A percentile compares a stretch with the other conserved stretches of the same genome.
These are phyloP conservation scores for Magnusiomyces magnusii DNA, from an alignment of 1,139 yeast genomes.

Conservation along the genomic window DNA sequence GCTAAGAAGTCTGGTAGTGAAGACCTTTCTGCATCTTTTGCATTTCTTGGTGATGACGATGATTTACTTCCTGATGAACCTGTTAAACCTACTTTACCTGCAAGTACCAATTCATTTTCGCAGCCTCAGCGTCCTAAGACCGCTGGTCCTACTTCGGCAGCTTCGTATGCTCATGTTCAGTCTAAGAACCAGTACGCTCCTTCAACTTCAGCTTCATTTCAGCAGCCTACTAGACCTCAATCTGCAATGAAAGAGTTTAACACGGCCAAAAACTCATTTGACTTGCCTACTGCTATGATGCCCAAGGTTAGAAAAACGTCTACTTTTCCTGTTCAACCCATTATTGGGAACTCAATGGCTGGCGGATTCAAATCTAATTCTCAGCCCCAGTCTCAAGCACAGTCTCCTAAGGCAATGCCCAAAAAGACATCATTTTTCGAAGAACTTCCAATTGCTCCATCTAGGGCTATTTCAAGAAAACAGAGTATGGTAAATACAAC, in stretches of 20 bases:
- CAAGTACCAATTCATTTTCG: slow-evolving; percentile 10
- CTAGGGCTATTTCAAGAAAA: slow-evolving; percentile 20
- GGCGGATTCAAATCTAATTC: background rate
- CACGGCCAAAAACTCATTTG: slow-evolving; percentile 40
- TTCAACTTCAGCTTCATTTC: slow-evolving; percentile 1
- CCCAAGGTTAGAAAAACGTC: slow-evolving; percentile 16
- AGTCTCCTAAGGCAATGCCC: slow-evolving; percentile 11
- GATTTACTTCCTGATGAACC: slow-evolving; percentile 34
- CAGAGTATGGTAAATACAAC: slow-evolving; percentile 14
- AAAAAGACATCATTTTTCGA: slow-evolving; percentile 44
- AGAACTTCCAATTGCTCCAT: slow-evolving; percentile 41
- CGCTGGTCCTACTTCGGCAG: slow-evolving; percentile 11
- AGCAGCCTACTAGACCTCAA: slow-evolving; percentile 11
- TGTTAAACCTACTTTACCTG: too few species aligned
- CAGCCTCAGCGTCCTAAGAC: slow-evolving; percentile 6
- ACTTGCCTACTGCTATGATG: slow-evolving; percentile 61
- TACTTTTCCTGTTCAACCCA: slow-evolving; percentile 8
- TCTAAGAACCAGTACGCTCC: background rate
- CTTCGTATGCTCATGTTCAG: background rate
- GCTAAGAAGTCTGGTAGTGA: slow-evolving; percentile 2
- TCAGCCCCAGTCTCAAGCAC: slow-evolving; percentile 1
- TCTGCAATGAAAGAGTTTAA: slow-evolving; percentile 16
- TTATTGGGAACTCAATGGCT: slow-evolving; percentile 10
- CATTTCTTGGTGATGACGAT: slow-evolving; percentile 44
- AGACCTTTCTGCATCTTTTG: slow-evolving; percentile 25